Base-by-base conservation (phyloP, 352 stramenopile genomes). In the Phytophthora hybrid region DNA sequence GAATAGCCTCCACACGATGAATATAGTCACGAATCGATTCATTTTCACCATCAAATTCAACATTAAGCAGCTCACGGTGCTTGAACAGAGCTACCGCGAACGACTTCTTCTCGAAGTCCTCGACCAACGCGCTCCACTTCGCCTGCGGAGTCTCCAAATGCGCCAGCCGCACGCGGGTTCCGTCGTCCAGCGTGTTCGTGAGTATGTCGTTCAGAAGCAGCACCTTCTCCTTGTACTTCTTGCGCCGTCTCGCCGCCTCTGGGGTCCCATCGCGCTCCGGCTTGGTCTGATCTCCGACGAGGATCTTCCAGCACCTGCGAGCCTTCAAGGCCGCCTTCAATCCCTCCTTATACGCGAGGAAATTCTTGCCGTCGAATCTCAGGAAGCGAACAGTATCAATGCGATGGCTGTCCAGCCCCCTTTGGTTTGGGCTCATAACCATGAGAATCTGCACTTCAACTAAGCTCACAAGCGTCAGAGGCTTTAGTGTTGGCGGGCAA, bases 31-130 rank as follows among this genome's bases (percentile, higher is more conserved):
- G n/a, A 26, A 55, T 54, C 16, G 37, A 39, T 13, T 55, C 39
- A 5, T 31, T 16, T 47, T 47, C 39, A 8, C 39, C 39, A 46
- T 55, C 58, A 63, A 63, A 44, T 31, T 55, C 41, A 0, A 63
- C 58, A 8, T 55, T 63, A 2, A 55, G 21, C 39, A 63, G 58
- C 41, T 63, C 39, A 32, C 46, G 19, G 11, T 18, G 46, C 19
- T 53, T 53, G 19, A 26, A 53, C 5, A 53, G 57, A 53, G 34
- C 57, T 6, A 73, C 66, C 47, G 32, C 32, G 19, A 61, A 73
- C n/a, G 59, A 67, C 21, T 68, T 68, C 39, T 73, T 59, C 14
- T 71, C 46, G 10, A 71, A 71, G 52, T 71, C 54, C 3, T 59
- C 63, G 9, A 71, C 63, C 16, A 63, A 23, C 21, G 51, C 34